Evolutionary conservation across 306 rosid genomes (phyloP), one percentile per base, ranked within the genome.

Genomic region (Hylodesmum podocarpum): DNA sequence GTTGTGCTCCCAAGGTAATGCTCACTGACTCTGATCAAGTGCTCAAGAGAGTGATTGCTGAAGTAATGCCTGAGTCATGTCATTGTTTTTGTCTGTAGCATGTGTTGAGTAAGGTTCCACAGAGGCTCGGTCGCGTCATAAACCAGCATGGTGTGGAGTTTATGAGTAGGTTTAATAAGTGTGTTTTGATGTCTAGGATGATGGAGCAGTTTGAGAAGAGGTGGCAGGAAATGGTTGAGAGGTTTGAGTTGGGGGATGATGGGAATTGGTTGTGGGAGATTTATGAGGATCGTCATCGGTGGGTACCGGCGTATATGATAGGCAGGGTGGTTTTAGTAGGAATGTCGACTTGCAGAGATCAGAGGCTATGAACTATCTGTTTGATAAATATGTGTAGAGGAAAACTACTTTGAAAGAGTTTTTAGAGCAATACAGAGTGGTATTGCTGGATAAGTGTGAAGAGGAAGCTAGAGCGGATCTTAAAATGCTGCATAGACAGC

Each of bases 381-480:
- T 88, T 50, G 97, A 91, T 66, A 91, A 83, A 80, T 85, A 88
- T 76, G 78, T 91, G 66, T 95, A 91, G 73, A 91, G 86, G 89
- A 91, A 88, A 83, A 91, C 91, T 54, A 72, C 86, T 27, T 47
- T 88, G 54, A 91, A 83, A 62, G 95, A 89, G 70, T 91, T 91
- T 72, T 71, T 89, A 64, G 87, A 85, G 80, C 93, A 84, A 72
- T 88, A 89, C 36, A 88, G 87, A 81, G 59, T 77, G 69, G 86
- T 88, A 31, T 71, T 89, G 53, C 87, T 69, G 78, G 93, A 85
- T 72, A 85, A 91, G 81, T 91, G 82, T 70, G 95, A 91, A 80
- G 97, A 91, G 71, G 95, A 91, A 83, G 94, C 97, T 8, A 91
- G 83, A 64, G 89, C 93, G 36, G 91, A 91, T 84, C 87, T 84